These are phyloP conservation scores for Hansenula sp. DNA, from an alignment of 1,139 yeast species.

Conservation along the genomic window DNA sequence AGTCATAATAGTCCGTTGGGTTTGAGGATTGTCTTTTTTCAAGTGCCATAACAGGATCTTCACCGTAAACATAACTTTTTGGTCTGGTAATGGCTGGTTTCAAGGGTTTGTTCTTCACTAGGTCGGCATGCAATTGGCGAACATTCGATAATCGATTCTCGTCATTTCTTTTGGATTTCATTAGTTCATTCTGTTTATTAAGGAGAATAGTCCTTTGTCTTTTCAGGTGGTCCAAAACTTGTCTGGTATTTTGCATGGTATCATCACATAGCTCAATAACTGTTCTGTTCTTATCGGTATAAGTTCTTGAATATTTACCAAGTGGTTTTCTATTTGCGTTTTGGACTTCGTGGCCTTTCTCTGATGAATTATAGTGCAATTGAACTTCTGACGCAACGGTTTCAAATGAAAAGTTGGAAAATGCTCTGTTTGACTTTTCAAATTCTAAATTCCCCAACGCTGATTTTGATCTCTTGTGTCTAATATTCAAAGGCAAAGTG, in stretches of 20 bases:
- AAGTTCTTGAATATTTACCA: constrained; percentile 1
- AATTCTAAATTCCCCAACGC: constrained; percentile 6
- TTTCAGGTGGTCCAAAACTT: constrained; percentile 17
- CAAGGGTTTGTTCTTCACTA: constrained; percentile 2
- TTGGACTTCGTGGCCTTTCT: not conserved
- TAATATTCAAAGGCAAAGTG: not conserved
- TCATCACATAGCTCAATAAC: constrained; percentile 22
- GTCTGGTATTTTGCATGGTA: constrained; percentile 16
- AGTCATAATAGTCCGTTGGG: constrained; percentile 14
- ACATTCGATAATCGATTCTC: constrained; percentile 9
- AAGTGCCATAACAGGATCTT: not conserved
- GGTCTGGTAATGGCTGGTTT: not conserved
- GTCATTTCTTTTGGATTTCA: constrained; percentile 11
- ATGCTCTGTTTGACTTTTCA: constrained; percentile 4
- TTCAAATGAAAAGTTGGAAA: constrained; percentile 20
- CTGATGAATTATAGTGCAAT: constrained; percentile 4
- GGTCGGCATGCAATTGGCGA: constrained; percentile 9
- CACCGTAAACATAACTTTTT: constrained; percentile 2
- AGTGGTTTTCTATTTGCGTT: not conserved
- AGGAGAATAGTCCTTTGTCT: constrained; percentile 21
- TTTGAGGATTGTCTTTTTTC: not conserved
- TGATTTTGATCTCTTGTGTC: constrained; percentile 9
- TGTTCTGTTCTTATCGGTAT: constrained; percentile 10
- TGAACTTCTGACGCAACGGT: constrained; percentile 22
- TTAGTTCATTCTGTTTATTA: constrained; percentile 9